Evolutionary conservation across 805 yeast species (phyloP).

Genomic region (Kluyveromyces wickerhamii): DNA sequence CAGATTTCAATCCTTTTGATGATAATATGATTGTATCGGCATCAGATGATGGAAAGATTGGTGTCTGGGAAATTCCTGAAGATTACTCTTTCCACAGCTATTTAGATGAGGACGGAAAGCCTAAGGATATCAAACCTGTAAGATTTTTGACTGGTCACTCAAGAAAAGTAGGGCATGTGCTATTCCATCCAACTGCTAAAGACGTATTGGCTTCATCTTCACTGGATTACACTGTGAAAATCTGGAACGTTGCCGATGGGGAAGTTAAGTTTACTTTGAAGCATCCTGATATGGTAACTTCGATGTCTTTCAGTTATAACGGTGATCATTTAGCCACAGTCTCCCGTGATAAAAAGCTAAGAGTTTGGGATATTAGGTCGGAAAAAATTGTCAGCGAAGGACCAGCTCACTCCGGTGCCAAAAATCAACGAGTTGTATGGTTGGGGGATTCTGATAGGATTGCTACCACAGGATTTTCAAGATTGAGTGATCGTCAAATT

Average conservation of each 20-base stretch:
- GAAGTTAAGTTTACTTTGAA: conserved; percentile 62
- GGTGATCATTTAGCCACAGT: conserved; percentile 85
- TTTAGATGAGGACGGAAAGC: conserved; percentile 44
- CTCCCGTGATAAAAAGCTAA: conserved; percentile 79
- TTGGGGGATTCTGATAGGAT: conserved; percentile 78
- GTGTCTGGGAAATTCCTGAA: conserved; percentile 82
- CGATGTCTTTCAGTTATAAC: conserved; percentile 82
- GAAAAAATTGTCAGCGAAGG: conserved; percentile 77
- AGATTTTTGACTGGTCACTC: conserved; percentile 76
- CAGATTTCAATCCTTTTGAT: conserved; percentile 91
- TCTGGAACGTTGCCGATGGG: conserved; percentile 83
- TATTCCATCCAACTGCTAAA: conserved; percentile 82
- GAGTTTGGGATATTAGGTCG: conserved; percentile 85
- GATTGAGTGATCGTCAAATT: conserved; percentile 87
- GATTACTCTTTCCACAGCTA: conserved; percentile 65
- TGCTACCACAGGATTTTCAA: conserved; percentile 90
- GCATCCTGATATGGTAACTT: conserved; percentile 89
- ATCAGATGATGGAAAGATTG: conserved; percentile 74
- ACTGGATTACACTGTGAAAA: conserved; percentile 80
- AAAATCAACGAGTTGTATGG: conserved; percentile 84
- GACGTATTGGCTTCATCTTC: conserved; percentile 86
- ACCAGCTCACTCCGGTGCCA: conserved; percentile 87
- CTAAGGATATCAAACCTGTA: conserved; percentile 63
- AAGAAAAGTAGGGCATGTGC: conserved; percentile 88
- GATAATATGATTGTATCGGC: conserved; percentile 66